A percentile compares a stretch with the other conserved stretches of the same genome.
Evolutionary conservation across 2,329 filamentous ascomycete species (phyloP).

Genomic region (Xylaria multiplex): DNA sequence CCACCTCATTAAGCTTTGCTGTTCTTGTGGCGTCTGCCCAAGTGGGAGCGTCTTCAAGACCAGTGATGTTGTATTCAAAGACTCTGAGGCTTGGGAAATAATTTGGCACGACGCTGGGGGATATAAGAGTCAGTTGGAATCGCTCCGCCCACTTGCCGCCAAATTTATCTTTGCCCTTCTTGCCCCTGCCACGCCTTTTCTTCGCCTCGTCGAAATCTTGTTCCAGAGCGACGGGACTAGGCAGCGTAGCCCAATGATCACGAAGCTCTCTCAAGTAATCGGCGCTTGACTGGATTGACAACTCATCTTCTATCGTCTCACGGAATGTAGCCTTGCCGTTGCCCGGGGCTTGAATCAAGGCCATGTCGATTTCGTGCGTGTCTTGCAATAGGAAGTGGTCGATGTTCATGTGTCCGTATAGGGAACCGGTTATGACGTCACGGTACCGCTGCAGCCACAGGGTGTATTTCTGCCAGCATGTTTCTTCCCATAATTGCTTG

Average conservation of each 20-base stretch:
- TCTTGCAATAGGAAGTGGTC: conserved; percentile 97
- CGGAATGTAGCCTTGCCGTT: conserved; percentile 46
- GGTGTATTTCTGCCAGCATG: conserved; percentile 97
- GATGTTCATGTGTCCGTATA: conserved; percentile 98
- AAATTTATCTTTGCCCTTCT: conserved; percentile 72
- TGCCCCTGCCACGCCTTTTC: conserved; percentile 60
- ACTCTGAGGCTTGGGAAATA: conserved; percentile 91
- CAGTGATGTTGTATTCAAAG: conserved; percentile 91
- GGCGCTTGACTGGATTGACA: conserved; percentile 73
- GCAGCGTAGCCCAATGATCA: conserved; percentile 79
- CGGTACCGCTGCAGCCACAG: conserved; percentile 91
- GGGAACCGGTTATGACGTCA: conserved; percentile 80
- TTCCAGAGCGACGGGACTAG: conserved; percentile 57
- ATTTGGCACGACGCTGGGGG: conserved; percentile 90
- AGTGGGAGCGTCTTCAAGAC: conserved; percentile 67
- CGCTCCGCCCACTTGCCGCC: conserved; percentile 86
- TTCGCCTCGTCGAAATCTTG: conserved; percentile 46
- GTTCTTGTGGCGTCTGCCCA: conserved; percentile 52
- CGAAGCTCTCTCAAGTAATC: conserved; percentile 85
- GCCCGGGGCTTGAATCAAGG: conserved; percentile 51
- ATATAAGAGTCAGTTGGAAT: conserved; percentile 82
- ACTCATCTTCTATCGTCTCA: conserved; percentile 58
- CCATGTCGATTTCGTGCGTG: conserved; percentile 76
- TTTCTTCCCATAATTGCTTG: conserved; percentile 94
- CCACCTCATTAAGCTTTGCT: conserved; percentile 7